A percentile compares a stretch with the other conserved stretches of the same genome.
Conservation (phyloP, 345 rosid species). For the Triadica sebifera region DNA sequence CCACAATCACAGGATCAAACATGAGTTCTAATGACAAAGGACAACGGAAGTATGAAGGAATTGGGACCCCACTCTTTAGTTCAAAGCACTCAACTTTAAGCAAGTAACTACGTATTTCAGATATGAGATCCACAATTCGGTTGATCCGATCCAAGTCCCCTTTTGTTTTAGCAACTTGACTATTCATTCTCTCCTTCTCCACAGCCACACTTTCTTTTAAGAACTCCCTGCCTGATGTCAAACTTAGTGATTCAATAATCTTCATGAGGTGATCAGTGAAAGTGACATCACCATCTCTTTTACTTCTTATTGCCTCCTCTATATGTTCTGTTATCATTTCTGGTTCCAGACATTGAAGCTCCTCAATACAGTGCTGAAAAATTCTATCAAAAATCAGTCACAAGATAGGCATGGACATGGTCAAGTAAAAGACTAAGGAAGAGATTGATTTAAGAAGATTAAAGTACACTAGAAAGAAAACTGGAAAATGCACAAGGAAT, state of each 20-base stretch:
- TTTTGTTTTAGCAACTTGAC: slow-evolving; percentile 34
- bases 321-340: slow-evolving; percentile 45
- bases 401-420: slow-evolving; percentile 9
- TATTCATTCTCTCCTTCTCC: slow-evolving; percentile 66
- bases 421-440: slow-evolving; percentile 5
- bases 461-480: slow-evolving; percentile 4
- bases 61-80: slow-evolving; percentile 50
- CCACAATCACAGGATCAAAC: slow-evolving; percentile 89
- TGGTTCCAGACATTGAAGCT: slow-evolving; percentile 49
- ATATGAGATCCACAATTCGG: slow-evolving; percentile 51
- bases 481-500: background rate
- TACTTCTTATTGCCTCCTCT: slow-evolving; percentile 49
- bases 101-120: slow-evolving; percentile 64
- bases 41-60: slow-evolving; percentile 81
- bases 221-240: slow-evolving; percentile 64
- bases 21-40: slow-evolving; percentile 88
- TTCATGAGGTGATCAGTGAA: slow-evolving; percentile 45
- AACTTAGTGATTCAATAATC: slow-evolving; percentile 52
- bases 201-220: slow-evolving; percentile 76
- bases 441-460: slow-evolving; percentile 17
- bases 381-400: slow-evolving; percentile 29
- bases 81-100: slow-evolving; percentile 54
- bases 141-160: slow-evolving; percentile 42
- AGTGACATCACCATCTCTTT: slow-evolving; percentile 46
- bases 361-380: slow-evolving; percentile 64